A percentile compares a stretch with the other conserved stretches of the same genome.
These are phyloP conservation scores for Puccinia coronata DNA, from an alignment of 1,284 basidiomycete genomes.

Conservation along the genomic window DNA sequence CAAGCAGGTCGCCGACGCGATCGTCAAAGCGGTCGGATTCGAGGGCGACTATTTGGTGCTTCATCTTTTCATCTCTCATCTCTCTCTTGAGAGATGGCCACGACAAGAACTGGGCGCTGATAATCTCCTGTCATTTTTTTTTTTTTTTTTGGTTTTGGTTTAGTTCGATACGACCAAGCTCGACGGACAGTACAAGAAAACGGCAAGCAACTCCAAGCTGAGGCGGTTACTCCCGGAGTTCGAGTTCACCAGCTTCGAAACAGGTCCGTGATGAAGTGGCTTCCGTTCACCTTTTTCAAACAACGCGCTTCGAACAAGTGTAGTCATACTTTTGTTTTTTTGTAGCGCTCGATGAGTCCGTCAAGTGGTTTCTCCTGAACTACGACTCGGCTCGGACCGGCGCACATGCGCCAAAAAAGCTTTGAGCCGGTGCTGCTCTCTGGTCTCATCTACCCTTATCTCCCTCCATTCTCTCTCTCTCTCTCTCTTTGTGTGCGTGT, in stretches of 20 bases:
- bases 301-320: too few relatives aligned
- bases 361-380: conserved; percentile 77
- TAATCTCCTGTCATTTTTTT: too few relatives aligned
- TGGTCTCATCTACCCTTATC: not conserved
- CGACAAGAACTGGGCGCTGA: too few relatives aligned
- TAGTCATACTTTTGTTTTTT: conserved; percentile 8
- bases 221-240: conserved; percentile 69
- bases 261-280: too few relatives aligned
- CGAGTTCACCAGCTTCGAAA: conserved; percentile 79
- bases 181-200: conserved; percentile 88
- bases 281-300: too few relatives aligned
- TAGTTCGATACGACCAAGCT: conserved; percentile 61
- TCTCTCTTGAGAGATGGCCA: too few relatives aligned
- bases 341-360: conserved; percentile 69
- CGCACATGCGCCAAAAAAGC: too few relatives aligned
- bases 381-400: conserved; percentile 70
- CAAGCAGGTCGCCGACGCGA: conserved; percentile 76
- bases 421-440: too few relatives aligned
- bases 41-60: conserved; percentile 69
- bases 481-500: too few relatives aligned
- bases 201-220: conserved; percentile 85
- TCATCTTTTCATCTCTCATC: conserved; percentile 29
- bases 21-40: conserved; percentile 76
- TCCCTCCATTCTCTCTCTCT: not conserved
- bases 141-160: too few relatives aligned